A percentile compares a stretch with the other conserved stretches of the same genome.
These are phyloP conservation scores for Saccharomycopsis javanensis DNA, from an alignment of 805 yeast genomes.

Conservation along the genomic window DNA sequence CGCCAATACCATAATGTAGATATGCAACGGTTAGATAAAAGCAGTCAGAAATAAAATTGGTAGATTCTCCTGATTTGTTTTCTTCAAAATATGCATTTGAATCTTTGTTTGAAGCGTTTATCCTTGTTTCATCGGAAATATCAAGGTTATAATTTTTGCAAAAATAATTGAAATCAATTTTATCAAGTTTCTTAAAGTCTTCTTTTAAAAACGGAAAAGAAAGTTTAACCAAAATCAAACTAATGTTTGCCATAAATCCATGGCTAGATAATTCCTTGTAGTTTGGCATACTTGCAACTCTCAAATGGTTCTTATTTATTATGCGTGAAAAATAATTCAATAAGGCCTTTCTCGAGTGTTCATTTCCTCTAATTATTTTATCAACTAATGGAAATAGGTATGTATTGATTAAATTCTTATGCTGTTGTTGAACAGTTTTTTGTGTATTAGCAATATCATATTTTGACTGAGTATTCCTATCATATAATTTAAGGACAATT, in stretches of 20 bases:
- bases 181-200: conserved; percentile 56
- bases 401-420: conserved; percentile 46
- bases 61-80: conserved; percentile 27
- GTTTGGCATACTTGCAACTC: conserved; percentile 79
- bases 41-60: conserved; percentile 86
- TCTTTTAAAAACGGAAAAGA: conserved; percentile 79
- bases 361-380: conserved; percentile 65
- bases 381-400: conserved; percentile 57
- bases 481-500: conserved; percentile 39
- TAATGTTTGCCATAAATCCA: conserved; percentile 72
- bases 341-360: conserved; percentile 50
- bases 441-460: conserved; percentile 41
- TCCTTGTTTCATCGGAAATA: conserved; percentile 70
- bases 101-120: conserved; percentile 66
- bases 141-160: conserved; percentile 43
- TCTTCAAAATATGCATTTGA: conserved; percentile 47
- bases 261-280: conserved; percentile 59
- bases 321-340: conserved; percentile 62
- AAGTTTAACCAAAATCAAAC: conserved; percentile 55
- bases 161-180: conserved; percentile 67
- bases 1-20: conserved; percentile 84
- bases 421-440: conserved; percentile 56
- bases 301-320: conserved; percentile 74
- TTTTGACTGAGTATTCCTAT: conserved; percentile 26
- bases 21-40: conserved; percentile 73